Evolutionary conservation across 495 filamentous ascomycete species (phyloP), one percentile per base, ranked within the genome.

Genomic region (Extremus antarcticus): DNA sequence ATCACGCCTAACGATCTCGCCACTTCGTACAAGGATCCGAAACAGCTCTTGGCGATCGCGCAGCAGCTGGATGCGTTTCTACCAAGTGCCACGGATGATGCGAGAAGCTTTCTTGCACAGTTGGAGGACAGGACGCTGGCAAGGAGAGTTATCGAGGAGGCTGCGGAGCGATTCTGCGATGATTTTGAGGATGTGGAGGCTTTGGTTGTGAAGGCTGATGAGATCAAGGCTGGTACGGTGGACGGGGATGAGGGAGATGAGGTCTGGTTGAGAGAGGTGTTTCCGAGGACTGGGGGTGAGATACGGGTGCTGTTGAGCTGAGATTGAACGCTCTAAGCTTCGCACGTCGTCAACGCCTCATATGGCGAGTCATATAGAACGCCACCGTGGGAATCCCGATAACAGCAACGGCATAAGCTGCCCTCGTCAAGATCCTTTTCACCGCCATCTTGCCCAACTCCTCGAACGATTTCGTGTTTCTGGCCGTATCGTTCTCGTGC

Each of bases 111-210:
- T 53, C 67, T 98, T 43, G 84, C 84, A 59, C 73, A 76, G 13
- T 69, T 97, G 13, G 80, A 81, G 56, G 87, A 84, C 53, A 74
- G 84, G 7, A 76, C 71, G 56, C 72, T 94, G 43, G 82, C 83
- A 16, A 79, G 84, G 40, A 78, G 83, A 43, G 78, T 95, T 32
- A 90, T 85, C 1, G 86, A 91, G 61, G 81, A 88, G 62, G 91
- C 90, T 0, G 88, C 90, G 0, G 85, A 86, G 60, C 77, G 73
- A 51, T 97, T 98, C 71, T 94, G 90, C 58, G 81, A 81, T 17
- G 88, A 94, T 61, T 98, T 98, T 69, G 88, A 91, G 71, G 83
- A 83, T 55, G 77, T 96, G 3, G 92, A 98, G 69, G 84, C 73
- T 17, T 77, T 72, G 69, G 74, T 88, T 47, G 70, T 79, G 24